Percentiles rank a stretch among this genome's conserved stretches.
These are phyloP conservation scores for Eutypella sp. DNA, from an alignment of 2,329 filamentous ascomycete species.

Conservation along the genomic window DNA sequence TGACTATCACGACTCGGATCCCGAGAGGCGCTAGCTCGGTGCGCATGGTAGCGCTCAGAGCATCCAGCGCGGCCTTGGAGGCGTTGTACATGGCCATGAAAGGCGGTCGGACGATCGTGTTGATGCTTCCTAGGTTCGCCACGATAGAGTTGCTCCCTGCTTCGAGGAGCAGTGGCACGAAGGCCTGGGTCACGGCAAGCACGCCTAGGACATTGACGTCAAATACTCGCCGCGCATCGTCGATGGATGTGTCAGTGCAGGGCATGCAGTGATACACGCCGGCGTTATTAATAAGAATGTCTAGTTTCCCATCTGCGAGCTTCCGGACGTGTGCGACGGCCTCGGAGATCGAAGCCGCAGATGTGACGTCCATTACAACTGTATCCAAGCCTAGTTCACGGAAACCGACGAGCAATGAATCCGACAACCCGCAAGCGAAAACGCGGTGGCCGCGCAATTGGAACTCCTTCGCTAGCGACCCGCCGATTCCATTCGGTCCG, in stretches of 20 bases:
- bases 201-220: constrained; percentile 18
- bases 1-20: constrained; percentile 19
- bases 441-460: constrained; percentile 24
- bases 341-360: constrained; percentile 10
- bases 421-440: constrained; percentile 22
- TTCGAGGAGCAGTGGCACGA: constrained; percentile 13
- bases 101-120: constrained; percentile 12
- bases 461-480: constrained; percentile 22
- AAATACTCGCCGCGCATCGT: constrained; percentile 11
- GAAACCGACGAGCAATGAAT: constrained; percentile 11
- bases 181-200: constrained; percentile 13
- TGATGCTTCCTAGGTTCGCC: constrained; percentile 19
- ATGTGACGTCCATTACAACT: constrained; percentile 21
- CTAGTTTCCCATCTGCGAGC: constrained; percentile 15
- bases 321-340: constrained; percentile 9
- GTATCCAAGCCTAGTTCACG: constrained; percentile 16
- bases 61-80: constrained; percentile 22
- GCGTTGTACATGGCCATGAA: constrained; percentile 21
- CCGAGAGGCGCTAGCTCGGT: constrained; percentile 21
- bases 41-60: constrained; percentile 14
- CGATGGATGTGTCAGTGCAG: constrained; percentile 13
- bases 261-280: constrained; percentile 15
- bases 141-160: constrained; percentile 9
- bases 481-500: constrained; percentile 19
- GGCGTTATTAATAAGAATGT: constrained; percentile 23